A percentile compares a stretch with the other conserved stretches of the same genome.
Conservation (phyloP, 2,329 filamentous ascomycete genomes). For the Neophaeococcomyces mojaviensis region DNA sequence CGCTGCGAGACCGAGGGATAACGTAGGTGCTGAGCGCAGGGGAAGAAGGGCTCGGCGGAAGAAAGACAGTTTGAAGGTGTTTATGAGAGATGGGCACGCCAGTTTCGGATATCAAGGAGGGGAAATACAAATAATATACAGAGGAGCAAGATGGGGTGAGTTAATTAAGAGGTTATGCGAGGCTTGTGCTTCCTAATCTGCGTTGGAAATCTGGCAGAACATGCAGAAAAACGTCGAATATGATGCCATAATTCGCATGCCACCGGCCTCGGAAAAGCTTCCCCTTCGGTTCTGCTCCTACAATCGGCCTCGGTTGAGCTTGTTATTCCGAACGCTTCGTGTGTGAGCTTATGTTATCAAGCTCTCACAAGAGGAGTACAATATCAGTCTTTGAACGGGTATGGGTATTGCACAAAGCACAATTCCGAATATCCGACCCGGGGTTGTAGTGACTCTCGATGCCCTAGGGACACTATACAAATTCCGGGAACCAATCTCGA, state of each 20-base stretch:
- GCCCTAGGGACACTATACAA: conserved; percentile 40
- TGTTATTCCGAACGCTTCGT: too few relatives aligned
- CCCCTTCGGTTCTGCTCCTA: too few relatives aligned
- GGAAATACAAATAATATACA: background rate
- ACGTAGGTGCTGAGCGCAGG: conserved; percentile 63
- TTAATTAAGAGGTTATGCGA: background rate
- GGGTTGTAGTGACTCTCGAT: conserved; percentile 37
- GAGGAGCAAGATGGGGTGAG: too few relatives aligned
- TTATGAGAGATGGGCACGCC: background rate
- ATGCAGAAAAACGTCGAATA: too few relatives aligned
- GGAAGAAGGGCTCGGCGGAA: conserved; percentile 62
- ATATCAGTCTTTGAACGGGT: background rate
- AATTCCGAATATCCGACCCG: background rate
- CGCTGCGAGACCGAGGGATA: conserved; percentile 64
- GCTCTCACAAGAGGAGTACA: too few relatives aligned
- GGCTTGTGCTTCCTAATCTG: background rate
- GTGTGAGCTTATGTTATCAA: too few relatives aligned
- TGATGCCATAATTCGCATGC: too few relatives aligned
- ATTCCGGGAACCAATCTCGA: conserved; percentile 32
- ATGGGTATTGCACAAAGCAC: conserved; percentile 4
- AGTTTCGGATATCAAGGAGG: background rate
- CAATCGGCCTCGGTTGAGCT: too few relatives aligned
- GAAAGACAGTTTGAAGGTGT: conserved; percentile 29
- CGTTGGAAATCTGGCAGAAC: too few relatives aligned
- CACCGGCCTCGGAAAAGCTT: too few relatives aligned